Base-by-base conservation (phyloP, 768 basidiomycete species). In the Leccinum uliginosum region DNA sequence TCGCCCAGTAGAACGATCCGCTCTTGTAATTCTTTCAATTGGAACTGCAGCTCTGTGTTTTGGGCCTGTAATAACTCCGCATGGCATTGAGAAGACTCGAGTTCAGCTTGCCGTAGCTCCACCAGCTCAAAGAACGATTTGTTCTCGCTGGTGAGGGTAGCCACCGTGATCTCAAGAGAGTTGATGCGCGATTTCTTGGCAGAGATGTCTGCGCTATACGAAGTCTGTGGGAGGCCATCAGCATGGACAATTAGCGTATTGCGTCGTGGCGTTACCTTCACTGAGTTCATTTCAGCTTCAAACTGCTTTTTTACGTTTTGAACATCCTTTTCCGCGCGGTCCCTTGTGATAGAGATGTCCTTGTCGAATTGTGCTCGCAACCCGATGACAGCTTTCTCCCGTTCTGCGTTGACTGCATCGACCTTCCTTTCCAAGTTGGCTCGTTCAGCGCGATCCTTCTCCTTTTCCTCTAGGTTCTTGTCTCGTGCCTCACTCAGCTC, bases 51-150 rank as follows among this genome's bases (percentile, higher is more conserved):
- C 67, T 99, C 97, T 3, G 86, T 84, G 48, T 85, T 87, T 64
- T 90, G 87, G 49, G 84, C 84, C 62, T 89, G 84, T 19, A 93
- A 71, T 1, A 81, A 80, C 62, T 93, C 91, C 2, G 87, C 76
- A 60, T 89, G 85, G 5, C 82, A 83, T 60, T 87, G 85, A 5
- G 86, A 83, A 2, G 90, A 88, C 72, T 99, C 97, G 11, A 89
- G 71, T 66, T 98, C 95, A 15, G 91, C 94, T 69, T 96, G 93
- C 29, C 91, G 86, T 48, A 88, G 65, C 71, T 98, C 93, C 4
- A 93, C 77, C 58, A 89, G 84, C 62, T 95, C 91, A 68, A 98
- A 98, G 60, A 93, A 80, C 11, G 76, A 70, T 62, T 85, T 86
- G 65, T 94, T 95, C 67, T 93, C 91, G 26, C 76, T 73, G 14